Percentiles rank a stretch among this genome's conserved stretches.
Conservation (phyloP, 1,284 basidiomycete genomes). For the Leccinum pachyderme region DNA sequence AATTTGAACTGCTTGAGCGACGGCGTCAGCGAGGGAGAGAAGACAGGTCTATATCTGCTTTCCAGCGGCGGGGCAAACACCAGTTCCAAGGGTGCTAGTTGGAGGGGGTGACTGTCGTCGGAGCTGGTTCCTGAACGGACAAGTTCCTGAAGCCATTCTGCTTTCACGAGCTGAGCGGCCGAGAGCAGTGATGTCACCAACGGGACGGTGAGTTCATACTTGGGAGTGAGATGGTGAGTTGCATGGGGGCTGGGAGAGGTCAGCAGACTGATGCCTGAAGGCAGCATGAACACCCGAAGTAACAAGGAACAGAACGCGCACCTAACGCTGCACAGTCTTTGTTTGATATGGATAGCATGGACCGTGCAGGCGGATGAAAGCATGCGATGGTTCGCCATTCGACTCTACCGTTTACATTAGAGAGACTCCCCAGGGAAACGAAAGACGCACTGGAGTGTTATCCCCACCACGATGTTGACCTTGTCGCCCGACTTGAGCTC, state of each 20-base stretch:
- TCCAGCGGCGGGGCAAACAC: slow-evolving; percentile 47
- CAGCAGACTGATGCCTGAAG: slow-evolving; percentile 50
- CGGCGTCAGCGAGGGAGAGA: slow-evolving; percentile 46
- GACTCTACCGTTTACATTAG: slow-evolving; percentile 37
- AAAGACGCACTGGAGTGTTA: slow-evolving; percentile 44
- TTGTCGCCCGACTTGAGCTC: slow-evolving; percentile 51
- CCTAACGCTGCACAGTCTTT: slow-evolving; percentile 57
- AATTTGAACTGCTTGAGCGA: slow-evolving; percentile 48
- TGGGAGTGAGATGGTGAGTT: slow-evolving; percentile 61
- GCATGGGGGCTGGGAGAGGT: slow-evolving; percentile 42
- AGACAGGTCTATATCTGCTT: slow-evolving; percentile 56
- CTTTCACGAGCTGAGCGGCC: slow-evolving; percentile 53
- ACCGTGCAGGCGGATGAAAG: slow-evolving; percentile 40
- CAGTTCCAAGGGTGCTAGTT: slow-evolving; percentile 45
- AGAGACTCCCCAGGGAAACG: background rate
- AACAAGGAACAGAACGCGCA: slow-evolving; percentile 23
- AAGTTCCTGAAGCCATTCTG: slow-evolving; percentile 62
- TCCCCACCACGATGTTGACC: slow-evolving; percentile 44
- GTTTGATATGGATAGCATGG: slow-evolving; percentile 30
- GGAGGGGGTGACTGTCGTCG: slow-evolving; percentile 34
- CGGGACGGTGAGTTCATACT: slow-evolving; percentile 45
- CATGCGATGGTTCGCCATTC: slow-evolving; percentile 55
- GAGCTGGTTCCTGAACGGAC: slow-evolving; percentile 45
- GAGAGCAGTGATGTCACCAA: slow-evolving; percentile 57
- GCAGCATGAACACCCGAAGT: background rate